Base-by-base conservation (phyloP, 106 monocot species). In the Acorus gramineus region DNA sequence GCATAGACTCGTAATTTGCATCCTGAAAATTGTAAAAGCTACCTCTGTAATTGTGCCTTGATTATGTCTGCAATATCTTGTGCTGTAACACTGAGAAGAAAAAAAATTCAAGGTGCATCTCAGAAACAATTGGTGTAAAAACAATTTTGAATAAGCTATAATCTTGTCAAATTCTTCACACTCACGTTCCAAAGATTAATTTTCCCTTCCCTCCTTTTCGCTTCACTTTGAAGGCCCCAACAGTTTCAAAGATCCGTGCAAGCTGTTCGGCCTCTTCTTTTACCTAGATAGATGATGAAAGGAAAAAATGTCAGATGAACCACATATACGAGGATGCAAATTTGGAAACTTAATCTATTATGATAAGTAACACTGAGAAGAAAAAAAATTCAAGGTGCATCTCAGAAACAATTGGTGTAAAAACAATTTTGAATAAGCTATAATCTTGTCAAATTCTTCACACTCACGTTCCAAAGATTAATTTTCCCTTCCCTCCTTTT, bases 191-290 rank as follows among this genome's bases (percentile, higher is more conserved):
- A 67, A 88, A 85, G 44, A 96, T 96, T 69, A 78, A 87, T 66
- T 96, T 91, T 57, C 85, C 85, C 81, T 87, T 87, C 46, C 82
- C 78, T 54, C 85, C 80, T 81, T 96, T 91, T 14, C 96, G 84
- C 55, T 83, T 82, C 64, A 96, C 85, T 71, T 91, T 96, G 64
- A 96, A 91, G 6, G 90, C 82, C 2, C 96, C 87, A 7, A 91
- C 82, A 4, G 96, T 85, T 60, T 91, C 76, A 70, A 96, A 85
- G 10, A 91, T 62, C 14, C 66, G 42, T 5, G 91, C 90, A 69
- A 96, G 85, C 62, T 96, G 96, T 45, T 91, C 78, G 12, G 96
- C 96, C 48, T 91, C 96, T 71, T 96, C 91, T 96, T 85, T 91
- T 8, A 88, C 96, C 96, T 96, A 28, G 28, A 28, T 28, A 28